Evolutionary conservation across 352 stramenopile species (phyloP), one percentile per base, ranked within the genome.

Genomic region (Globisporangium mamillatum): DNA sequence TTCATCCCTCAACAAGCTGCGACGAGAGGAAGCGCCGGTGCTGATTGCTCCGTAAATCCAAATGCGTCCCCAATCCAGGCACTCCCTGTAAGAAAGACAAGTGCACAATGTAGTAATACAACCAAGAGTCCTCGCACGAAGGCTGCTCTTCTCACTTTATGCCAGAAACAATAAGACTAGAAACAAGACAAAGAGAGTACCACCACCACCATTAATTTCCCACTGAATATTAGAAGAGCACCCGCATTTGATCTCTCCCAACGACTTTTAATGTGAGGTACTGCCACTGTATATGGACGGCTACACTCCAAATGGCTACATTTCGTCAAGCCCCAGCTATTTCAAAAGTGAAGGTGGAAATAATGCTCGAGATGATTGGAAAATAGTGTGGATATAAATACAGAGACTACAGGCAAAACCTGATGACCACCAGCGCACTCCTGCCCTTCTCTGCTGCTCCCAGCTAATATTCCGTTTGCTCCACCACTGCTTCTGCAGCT

Each of bases 1-100:
- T 46, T 76, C 75, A 9, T 90, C 80, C 18, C 75, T 91, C 20
- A 88, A 67, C 60, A 77, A 87, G 64, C 60, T 90, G 38, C 68
- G 75, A 25, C 56, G 67, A 18, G 84, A 92, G 69, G 84, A 89
- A 58, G 65, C 46, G 3, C 80, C 81, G 0, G 74, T 90, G 59
- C 73, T 85, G 14, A 70, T 77, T 20, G 76, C 75, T 7, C 73
- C 72, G 0, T 80, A 71, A 61, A 18, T 4, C 9, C 9, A 16
- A 41, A 41, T 41, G 36, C 36, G 10, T 16, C 36, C 36, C 36
- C 36, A 41, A 14, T 41, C 36, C 36, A 41, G 10, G 10, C 10
- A 41, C 36, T 41, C 36, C 9, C 36, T 41, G 36, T 41, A 41
- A 41, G 10, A 41, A 41, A 41, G 36, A 16, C 32, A 48, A 48